Conservation (phyloP, 2,329 filamentous ascomycete species). For the Clarireedia homoeocarpa region DNA sequence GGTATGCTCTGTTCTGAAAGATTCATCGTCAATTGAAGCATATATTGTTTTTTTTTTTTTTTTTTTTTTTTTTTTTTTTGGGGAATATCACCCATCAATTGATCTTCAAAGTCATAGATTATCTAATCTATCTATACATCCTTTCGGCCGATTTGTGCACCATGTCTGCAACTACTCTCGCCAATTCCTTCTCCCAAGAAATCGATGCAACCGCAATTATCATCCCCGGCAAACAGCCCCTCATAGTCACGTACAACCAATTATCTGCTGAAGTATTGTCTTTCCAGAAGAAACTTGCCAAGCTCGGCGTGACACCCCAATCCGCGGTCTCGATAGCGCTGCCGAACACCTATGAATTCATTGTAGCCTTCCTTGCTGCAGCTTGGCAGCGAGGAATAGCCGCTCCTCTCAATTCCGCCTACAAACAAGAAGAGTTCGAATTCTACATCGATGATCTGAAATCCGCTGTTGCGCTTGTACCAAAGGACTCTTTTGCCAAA, state of each 20-base stretch:
- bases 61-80: neutral
- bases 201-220: constrained; percentile 58
- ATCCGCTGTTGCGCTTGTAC: constrained; percentile 70
- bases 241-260: constrained; percentile 62
- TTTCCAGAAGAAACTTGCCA: constrained; percentile 73
- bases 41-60: neutral
- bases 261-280: constrained; percentile 56
- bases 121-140: neutral
- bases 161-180: constrained; percentile 39
- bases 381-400: constrained; percentile 80
- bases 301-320: constrained; percentile 59
- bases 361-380: constrained; percentile 77
- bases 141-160: neutral
- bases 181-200: constrained; percentile 46
- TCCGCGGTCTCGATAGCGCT: constrained; percentile 76
- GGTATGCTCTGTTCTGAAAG: too few relatives aligned
- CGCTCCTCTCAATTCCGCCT: constrained; percentile 78
- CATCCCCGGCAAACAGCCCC: constrained; percentile 57
- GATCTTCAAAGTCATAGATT: neutral
- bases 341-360: constrained; percentile 80
- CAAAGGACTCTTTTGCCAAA: constrained; percentile 58
- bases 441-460: constrained; percentile 87
- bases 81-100: neutral
- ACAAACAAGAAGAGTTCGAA: constrained; percentile 85
- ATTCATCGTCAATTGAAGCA: neutral